phyloP scores from a whole-genome alignment of 2,329 filamentous ascomycete genomes.

The Fusarium sp. region DNA sequence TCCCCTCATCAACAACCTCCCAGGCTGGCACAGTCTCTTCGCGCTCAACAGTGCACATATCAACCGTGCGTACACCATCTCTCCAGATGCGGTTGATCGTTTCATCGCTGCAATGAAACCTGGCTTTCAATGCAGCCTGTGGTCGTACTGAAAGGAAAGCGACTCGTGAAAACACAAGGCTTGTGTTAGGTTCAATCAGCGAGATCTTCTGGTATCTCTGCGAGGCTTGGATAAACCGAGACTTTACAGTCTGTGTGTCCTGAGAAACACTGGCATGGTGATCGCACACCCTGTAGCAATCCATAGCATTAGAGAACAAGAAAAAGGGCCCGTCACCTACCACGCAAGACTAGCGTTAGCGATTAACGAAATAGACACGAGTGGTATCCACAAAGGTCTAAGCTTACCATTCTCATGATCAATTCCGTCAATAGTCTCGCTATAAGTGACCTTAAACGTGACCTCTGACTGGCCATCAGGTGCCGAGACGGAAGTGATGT shows the following conservation, averaged over 20 bases:
- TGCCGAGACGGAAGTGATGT: neutral
- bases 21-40: slow-evolving; percentile 7
- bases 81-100: slow-evolving; percentile 9
- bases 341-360: too few relatives aligned
- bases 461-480: neutral
- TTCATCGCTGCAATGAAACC: slow-evolving; percentile 6
- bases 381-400: fast-evolving
- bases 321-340: slow-evolving; percentile 20
- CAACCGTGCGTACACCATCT: slow-evolving; percentile 3
- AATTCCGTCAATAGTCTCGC: slow-evolving; percentile 7
- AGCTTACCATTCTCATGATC: neutral
- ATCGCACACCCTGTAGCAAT: slow-evolving; percentile 4
- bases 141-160: neutral
- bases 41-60: slow-evolving; percentile 1
- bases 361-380: neutral
- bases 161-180: neutral
- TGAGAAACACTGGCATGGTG: neutral
- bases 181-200: neutral
- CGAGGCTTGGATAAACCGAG: slow-evolving; percentile 2
- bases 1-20: neutral
- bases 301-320: slow-evolving; percentile 11
- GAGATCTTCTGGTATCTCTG: slow-evolving; percentile 15
- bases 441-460: slow-evolving; percentile 2
- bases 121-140: neutral
- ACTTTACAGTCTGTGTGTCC: neutral